Percentiles rank a stretch among this genome's conserved stretches.
Evolutionary conservation across 805 yeast genomes (phyloP).

Genomic region (Cyberlindnera bimundalis): DNA sequence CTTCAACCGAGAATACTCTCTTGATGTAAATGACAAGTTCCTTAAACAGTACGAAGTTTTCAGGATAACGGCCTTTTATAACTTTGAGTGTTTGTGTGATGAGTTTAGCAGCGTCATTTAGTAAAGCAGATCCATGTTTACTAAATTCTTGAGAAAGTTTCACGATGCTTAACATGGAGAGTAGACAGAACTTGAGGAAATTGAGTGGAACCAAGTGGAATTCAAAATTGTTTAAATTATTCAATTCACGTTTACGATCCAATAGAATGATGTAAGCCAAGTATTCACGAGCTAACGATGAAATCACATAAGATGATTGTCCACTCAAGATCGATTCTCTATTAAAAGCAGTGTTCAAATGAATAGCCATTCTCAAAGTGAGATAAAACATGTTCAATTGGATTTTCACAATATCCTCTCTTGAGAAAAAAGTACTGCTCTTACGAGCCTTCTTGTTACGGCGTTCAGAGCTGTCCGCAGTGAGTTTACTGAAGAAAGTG

Average conservation of each 20-base stretch:
- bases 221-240: constrained; percentile 27
- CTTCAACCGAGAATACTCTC: constrained; percentile 6
- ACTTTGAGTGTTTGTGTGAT: constrained; percentile 16
- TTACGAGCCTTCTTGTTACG: constrained; percentile 16
- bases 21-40: constrained; percentile 11
- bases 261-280: constrained; percentile 19
- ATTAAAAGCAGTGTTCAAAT: constrained; percentile 10
- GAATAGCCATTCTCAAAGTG: constrained; percentile 12
- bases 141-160: constrained; percentile 13
- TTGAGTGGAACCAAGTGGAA: constrained; percentile 28
- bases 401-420: constrained; percentile 21
- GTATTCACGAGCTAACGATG: constrained; percentile 15
- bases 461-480: constrained; percentile 13
- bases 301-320: constrained; percentile 16
- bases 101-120: constrained; percentile 19
- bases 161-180: constrained; percentile 20
- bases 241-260: constrained; percentile 20
- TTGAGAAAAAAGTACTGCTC: constrained; percentile 11
- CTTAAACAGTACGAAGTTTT: constrained; percentile 25
- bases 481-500: constrained; percentile 13
- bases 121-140: constrained; percentile 5
- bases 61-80: constrained; percentile 27
- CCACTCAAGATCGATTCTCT: constrained; percentile 6
- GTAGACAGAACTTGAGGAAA: constrained; percentile 24
- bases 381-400: constrained; percentile 27